Base-by-base conservation (phyloP, 1,284 basidiomycete genomes). In the Leccinum holopus region DNA sequence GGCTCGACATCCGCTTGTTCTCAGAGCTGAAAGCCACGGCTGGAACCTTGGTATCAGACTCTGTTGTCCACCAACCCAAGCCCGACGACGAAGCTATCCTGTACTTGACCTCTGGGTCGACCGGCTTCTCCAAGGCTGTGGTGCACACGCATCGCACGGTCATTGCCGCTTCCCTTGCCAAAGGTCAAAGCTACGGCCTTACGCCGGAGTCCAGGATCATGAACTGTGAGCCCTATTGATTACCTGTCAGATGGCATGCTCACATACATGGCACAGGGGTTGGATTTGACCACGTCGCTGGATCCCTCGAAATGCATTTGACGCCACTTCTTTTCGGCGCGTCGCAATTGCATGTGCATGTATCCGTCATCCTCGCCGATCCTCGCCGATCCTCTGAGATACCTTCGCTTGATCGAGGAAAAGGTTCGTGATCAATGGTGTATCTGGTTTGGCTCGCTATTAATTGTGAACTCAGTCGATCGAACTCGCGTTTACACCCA, bases 401-500 rank as follows among this genome's bases (percentile, higher is more conserved):
- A 63, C 51, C 68, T 74, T 41, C 67, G 63, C 11, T 53, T 76
- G 60, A 73, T 76, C 44, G 72, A 74, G 44, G 67, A 72, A 60
- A 66, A 74, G 53, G 68, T 69, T 54, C 2, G 68, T 67, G 25
- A 33, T 64, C 3, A 1, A 9, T 39, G 5, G 8, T 33, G 25
- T 25, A 25, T 25, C 25, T 1, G 5, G n/a, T 0, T 18, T 44
- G 8, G n/a, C 41, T 3, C 39, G 16, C 47, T 5, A 2, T 12
- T n/a, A 14, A 6, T 28, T 47, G 1, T n/a, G 1, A 9, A 49
- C 21, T 7, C 7, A 72, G 72, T 74, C 70, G 0, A 74, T 73
- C 35, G 61, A 72, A 11, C 14, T 74, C n/a, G 61, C 76, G 0
- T 81, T 81, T 59, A 77, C 77, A 32, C 80, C n/a, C 8, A 81